Evolutionary conservation across 2,329 filamentous ascomycete genomes (phyloP), one percentile per base, ranked within the genome.

Genomic region (Catunica adiposa): DNA sequence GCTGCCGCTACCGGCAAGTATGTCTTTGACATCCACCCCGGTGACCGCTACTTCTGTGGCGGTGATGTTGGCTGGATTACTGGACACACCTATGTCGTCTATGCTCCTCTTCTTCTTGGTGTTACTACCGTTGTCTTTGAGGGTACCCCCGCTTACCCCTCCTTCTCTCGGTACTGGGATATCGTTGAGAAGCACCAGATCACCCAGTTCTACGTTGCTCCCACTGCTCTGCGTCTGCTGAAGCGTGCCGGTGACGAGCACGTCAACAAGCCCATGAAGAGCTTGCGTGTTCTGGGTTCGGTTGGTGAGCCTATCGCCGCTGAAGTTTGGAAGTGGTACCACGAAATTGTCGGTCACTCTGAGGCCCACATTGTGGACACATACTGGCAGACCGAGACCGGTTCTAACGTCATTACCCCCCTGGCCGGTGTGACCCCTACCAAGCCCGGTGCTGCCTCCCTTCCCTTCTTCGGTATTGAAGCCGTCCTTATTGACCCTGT

Each of bases 311-410:
- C 92, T 40, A 98, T 98, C 64, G 90, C 92, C 17, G 87, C 90
- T 22, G 92, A 98, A 70, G 86, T 98, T 58, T 98, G 92, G 92
- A 97, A 97, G 73, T 98, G 92, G 92, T 98, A 97, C 73, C 90
- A 89, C 68, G 89, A 97, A 70, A 78, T 85, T 62, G 89, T 98
- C 54, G 92, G 92, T 65, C 94, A 89, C 76, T 84, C 90, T 70
- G 83, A 94, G 69, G 84, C 87, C 51, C 92, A 98, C 66, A 77
- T 98, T 68, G 83, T 96, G 56, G 92, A 98, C 68, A 98, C 92
- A 55, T 98, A 98, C 78, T 98, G 92, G 92, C 92, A 98, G 79
- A 98, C 92, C 54, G 92, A 98, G 75, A 98, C 92, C 1, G 92
- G 92, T 56, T 97, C 87, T 60, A 83, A 98, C 70, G 89, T 95